These are phyloP conservation scores for Stemphylium vesicarium DNA, from an alignment of 2,329 filamentous ascomycete genomes.

Conservation along the genomic window DNA sequence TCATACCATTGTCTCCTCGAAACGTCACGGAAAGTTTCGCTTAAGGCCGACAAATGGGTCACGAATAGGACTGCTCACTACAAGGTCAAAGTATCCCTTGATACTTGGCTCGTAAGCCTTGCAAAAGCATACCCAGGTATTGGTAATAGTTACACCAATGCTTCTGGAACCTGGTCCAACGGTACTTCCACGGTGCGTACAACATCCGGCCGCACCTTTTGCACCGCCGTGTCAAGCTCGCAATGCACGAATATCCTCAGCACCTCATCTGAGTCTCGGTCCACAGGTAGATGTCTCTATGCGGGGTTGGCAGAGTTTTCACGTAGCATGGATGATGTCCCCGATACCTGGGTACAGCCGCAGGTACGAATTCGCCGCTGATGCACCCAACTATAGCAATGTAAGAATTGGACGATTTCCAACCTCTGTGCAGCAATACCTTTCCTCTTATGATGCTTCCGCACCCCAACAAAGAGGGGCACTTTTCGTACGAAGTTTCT, in stretches of 20 bases:
- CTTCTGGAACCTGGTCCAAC: not conserved
- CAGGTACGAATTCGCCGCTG: not conserved
- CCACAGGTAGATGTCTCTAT: not conserved
- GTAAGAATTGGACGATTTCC: no score
- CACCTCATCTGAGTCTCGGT: conserved; percentile 3
- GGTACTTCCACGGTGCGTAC: not conserved
- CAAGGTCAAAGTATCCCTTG: not conserved
- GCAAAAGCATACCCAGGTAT: not conserved
- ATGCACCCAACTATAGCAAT: not conserved
- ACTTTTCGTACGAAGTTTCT: no score
- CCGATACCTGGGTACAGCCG: not conserved
- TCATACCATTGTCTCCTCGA: not conserved
- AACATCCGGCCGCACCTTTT: not conserved
- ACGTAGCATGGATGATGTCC: conserved; percentile 1
- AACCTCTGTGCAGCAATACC: no score
- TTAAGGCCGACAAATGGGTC: not conserved
- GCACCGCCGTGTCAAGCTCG: not conserved
- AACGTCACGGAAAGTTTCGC: not conserved
- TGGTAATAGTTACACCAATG: not conserved
- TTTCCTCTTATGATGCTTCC: no score
- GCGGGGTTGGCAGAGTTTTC: not conserved
- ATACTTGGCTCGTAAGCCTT: not conserved
- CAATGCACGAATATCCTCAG: not conserved
- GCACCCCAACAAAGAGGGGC: no score
- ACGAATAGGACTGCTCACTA: not conserved